Evolutionary conservation across 352 stramenopile genomes (phyloP).

Genomic region (Phytophthora pluvialis): DNA sequence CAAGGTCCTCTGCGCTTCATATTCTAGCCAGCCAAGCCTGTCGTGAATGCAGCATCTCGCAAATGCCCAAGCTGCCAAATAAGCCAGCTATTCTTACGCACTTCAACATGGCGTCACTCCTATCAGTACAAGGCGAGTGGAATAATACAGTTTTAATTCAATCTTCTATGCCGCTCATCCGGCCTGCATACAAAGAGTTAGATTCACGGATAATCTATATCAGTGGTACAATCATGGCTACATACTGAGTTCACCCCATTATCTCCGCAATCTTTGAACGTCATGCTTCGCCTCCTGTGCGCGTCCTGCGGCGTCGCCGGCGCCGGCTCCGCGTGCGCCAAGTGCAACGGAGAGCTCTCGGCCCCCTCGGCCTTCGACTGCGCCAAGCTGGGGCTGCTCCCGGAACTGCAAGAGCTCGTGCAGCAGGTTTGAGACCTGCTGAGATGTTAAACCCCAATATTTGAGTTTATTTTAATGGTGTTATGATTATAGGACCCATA

Average conservation of each 20-base stretch:
- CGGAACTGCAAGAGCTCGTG: slow-evolving; percentile 66
- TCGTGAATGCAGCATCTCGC: slow-evolving; percentile 26
- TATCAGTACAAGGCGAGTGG: neutral
- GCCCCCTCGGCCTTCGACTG: slow-evolving; percentile 65
- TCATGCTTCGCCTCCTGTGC: slow-evolving; percentile 42
- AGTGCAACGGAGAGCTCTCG: slow-evolving; percentile 44
- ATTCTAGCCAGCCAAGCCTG: slow-evolving; percentile 20
- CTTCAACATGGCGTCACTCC: slow-evolving; percentile 11
- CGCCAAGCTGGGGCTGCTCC: slow-evolving; percentile 61
- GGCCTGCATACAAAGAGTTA: no score
- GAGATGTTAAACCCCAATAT: neutral
- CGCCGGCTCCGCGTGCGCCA: slow-evolving; percentile 36
- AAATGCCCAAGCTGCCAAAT: slow-evolving; percentile 1
- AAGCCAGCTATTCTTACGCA: slow-evolving; percentile 33
- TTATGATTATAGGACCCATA: slow-evolving; percentile 35
- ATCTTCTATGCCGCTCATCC: no score
- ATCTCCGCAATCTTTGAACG: slow-evolving; percentile 6
- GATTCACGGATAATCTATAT: neutral
- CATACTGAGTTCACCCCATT: slow-evolving; percentile 13
- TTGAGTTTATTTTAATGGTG: neutral
- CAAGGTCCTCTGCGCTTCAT: slow-evolving; percentile 35
- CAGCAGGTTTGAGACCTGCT: slow-evolving; percentile 36
- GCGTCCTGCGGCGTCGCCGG: slow-evolving; percentile 33
- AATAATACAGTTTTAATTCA: no score
- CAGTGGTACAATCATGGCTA: slow-evolving; percentile 5